These are phyloP conservation scores for Phytophthora constricta DNA, from an alignment of 352 stramenopile species.

Conservation along the genomic window DNA sequence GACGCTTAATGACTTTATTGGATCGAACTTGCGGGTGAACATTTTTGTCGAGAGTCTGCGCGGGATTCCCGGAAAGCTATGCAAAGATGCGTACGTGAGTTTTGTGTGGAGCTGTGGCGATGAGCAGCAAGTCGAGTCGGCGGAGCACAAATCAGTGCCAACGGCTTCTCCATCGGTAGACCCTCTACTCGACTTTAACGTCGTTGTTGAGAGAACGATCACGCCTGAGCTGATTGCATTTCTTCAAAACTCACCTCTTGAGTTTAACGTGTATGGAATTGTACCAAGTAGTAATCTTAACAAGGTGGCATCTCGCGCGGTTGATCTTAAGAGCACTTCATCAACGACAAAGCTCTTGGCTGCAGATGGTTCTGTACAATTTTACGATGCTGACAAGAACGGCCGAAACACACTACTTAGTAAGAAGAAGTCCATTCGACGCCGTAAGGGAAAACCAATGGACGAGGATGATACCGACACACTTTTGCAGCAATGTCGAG, in stretches of 20 bases:
- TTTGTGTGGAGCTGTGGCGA: constrained; percentile 49
- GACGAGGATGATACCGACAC: constrained; percentile 36
- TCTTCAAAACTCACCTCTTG: constrained; percentile 54
- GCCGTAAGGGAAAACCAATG: constrained; percentile 39
- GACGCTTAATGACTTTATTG: constrained; percentile 52
- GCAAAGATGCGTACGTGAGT: constrained; percentile 69
- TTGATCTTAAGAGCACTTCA: constrained; percentile 38
- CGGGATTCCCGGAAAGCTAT: constrained; percentile 76
- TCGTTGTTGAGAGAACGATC: constrained; percentile 61
- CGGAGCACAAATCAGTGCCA: constrained; percentile 56
- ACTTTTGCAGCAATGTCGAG: constrained; percentile 47
- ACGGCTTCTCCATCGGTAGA: constrained; percentile 59
- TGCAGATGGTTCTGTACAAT: constrained; percentile 43
- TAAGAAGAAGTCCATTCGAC: constrained; percentile 59
- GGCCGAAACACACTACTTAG: constrained; percentile 43
- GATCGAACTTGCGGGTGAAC: constrained; percentile 62
- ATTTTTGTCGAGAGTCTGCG: constrained; percentile 57
- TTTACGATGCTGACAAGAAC: constrained; percentile 59
- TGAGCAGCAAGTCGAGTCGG: constrained; percentile 12
- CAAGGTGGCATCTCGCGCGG: constrained; percentile 62
- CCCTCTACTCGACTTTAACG: constrained; percentile 62
- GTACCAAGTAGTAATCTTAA: constrained; percentile 81
- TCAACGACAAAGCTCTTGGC: constrained; percentile 32
- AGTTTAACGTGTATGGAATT: constrained; percentile 70
- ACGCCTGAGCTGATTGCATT: constrained; percentile 55